Conservation (phyloP, 345 rosid species). For the Populus tremula region DNA sequence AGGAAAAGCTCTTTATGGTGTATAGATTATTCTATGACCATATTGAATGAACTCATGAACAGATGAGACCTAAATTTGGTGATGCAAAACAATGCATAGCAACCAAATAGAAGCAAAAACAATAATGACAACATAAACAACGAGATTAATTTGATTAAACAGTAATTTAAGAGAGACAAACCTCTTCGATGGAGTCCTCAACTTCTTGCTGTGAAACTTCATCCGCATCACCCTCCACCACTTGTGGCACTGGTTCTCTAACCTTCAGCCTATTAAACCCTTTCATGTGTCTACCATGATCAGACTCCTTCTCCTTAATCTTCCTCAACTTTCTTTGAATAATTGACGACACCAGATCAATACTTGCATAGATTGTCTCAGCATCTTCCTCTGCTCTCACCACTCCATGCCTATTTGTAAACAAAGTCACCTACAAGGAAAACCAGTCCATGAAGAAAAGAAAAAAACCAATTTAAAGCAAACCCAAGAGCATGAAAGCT, state of each 20-base stretch:
- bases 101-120: neutral
- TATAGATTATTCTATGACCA: neutral
- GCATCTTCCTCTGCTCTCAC: conserved; percentile 91
- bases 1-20: neutral
- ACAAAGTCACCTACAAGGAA: conserved; percentile 64
- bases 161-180: conserved; percentile 10
- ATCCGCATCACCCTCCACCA: conserved; percentile 33
- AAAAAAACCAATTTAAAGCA: neutral
- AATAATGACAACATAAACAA: neutral
- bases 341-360: conserved; percentile 77
- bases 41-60: neutral
- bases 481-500: neutral
- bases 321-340: conserved; percentile 83
- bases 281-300: conserved; percentile 91
- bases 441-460: neutral
- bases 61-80: neutral
- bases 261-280: conserved; percentile 61
- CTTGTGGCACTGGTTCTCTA: conserved; percentile 49
- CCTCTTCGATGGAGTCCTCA: conserved; percentile 57
- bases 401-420: conserved; percentile 89
- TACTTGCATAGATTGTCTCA: conserved; percentile 69
- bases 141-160: neutral
- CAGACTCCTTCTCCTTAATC: conserved; percentile 94
- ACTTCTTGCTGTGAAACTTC: conserved; percentile 34
- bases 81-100: neutral